Evolutionary conservation across 2,329 filamentous ascomycete genomes (phyloP).

Genomic region (Dactylellina haptotyla): DNA sequence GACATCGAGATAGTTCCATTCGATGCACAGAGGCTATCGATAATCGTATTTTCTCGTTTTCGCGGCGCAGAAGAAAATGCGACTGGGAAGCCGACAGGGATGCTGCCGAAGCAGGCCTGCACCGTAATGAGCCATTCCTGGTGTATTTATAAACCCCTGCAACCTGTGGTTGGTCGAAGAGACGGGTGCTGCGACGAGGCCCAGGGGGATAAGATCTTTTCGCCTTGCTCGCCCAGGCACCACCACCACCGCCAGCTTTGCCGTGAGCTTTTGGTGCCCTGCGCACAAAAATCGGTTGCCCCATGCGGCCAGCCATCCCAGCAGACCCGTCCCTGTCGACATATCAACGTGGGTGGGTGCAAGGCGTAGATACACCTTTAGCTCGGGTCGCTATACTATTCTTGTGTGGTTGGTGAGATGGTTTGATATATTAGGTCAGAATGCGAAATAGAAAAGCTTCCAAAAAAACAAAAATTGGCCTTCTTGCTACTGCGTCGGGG

Average conservation of each 20-base stretch:
- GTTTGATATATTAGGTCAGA: slow-evolving; percentile 48
- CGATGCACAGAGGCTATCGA: slow-evolving; percentile 37
- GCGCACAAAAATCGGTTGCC: slow-evolving; percentile 28
- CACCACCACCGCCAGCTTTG: not conserved
- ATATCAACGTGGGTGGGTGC: slow-evolving; percentile 34
- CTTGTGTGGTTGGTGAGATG: slow-evolving; percentile 48
- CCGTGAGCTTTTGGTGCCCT: not conserved
- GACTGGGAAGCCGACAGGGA: slow-evolving; percentile 22
- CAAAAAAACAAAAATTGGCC: slow-evolving; percentile 15
- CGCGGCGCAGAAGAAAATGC: slow-evolving; percentile 5
- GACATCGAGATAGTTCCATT: not conserved
- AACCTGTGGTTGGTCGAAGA: not conserved
- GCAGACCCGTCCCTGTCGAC: slow-evolving; percentile 24
- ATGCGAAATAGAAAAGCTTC: slow-evolving; percentile 28
- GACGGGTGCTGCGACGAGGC: slow-evolving; percentile 9
- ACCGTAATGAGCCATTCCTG: slow-evolving; percentile 50
- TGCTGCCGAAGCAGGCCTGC: slow-evolving; percentile 28
- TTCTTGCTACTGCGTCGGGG: not conserved
- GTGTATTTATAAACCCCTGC: slow-evolving; percentile 54
- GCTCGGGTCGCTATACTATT: slow-evolving; percentile 47
- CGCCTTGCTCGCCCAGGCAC: slow-evolving; percentile 46
- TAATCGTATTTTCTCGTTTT: slow-evolving; percentile 19
- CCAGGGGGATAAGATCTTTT: slow-evolving; percentile 34
- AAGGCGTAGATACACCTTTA: slow-evolving; percentile 53
- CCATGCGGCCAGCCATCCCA: slow-evolving; percentile 30